These are phyloP conservation scores for Phytophthora lateralis DNA, from an alignment of 352 stramenopile genomes.

Conservation along the genomic window DNA sequence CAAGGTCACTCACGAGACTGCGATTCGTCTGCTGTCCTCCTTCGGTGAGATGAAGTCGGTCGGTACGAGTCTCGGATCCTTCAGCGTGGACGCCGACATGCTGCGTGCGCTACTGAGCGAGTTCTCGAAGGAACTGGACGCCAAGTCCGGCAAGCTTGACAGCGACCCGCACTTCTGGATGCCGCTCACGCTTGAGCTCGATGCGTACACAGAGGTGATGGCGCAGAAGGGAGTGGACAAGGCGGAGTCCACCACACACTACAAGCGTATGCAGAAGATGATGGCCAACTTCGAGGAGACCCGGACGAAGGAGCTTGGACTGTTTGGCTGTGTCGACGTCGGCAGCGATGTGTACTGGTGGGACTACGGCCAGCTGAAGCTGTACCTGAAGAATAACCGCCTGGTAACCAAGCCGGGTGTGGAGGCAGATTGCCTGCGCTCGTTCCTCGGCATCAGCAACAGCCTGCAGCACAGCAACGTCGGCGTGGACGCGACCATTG, in stretches of 20 bases:
- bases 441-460: slow-evolving; percentile 84
- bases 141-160: slow-evolving; percentile 95
- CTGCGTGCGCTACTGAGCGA: slow-evolving; percentile 92
- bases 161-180: slow-evolving; percentile 99
- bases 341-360: slow-evolving; percentile 97
- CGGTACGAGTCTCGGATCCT: slow-evolving; percentile 95
- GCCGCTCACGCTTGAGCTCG: slow-evolving; percentile 94
- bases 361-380: slow-evolving; percentile 98
- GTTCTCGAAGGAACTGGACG: slow-evolving; percentile 89
- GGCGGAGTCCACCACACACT: slow-evolving; percentile 79
- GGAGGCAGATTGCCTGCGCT: slow-evolving; percentile 79
- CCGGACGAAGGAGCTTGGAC: slow-evolving; percentile 66
- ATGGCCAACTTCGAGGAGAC: slow-evolving; percentile 83
- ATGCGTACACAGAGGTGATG: slow-evolving; percentile 95
- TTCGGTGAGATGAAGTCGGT: slow-evolving; percentile 96
- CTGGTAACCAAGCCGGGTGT: slow-evolving; percentile 91
- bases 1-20: slow-evolving; percentile 97
- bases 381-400: slow-evolving; percentile 98
- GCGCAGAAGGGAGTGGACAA: slow-evolving; percentile 91
- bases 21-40: slow-evolving; percentile 91
- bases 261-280: slow-evolving; percentile 93
- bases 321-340: slow-evolving; percentile 98
- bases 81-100: slow-evolving; percentile 95
- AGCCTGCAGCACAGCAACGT: slow-evolving; percentile 79
- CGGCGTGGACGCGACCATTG: slow-evolving; percentile 56